phyloP scores from a whole-genome alignment of 345 rosid genomes.

The Corymbia maculata region DNA sequence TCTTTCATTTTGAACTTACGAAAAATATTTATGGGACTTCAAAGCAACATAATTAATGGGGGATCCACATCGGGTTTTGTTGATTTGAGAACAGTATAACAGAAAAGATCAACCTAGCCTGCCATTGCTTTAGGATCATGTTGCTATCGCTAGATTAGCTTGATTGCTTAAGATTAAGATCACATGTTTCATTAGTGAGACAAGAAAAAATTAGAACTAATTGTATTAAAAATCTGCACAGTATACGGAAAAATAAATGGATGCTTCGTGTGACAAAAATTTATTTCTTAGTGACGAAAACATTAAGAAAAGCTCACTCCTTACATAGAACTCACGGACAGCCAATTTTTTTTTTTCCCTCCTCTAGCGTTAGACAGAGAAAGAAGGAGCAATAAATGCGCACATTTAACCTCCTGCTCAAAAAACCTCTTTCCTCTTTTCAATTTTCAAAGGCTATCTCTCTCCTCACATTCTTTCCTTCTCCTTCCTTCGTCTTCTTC shows the following conservation, averaged over 20 bases:
- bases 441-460: no score
- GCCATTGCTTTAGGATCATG: neutral
- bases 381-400: no score
- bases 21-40: neutral
- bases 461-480: no score
- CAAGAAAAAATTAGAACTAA: neutral
- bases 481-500: no score
- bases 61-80: neutral
- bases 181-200: neutral
- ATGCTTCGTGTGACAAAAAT: neutral
- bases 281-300: neutral
- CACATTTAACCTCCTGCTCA: no score
- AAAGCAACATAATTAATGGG: neutral
- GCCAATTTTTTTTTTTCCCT: no score
- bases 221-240: neutral
- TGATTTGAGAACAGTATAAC: neutral
- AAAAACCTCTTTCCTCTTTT: no score
- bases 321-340: no score
- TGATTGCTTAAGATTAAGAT: neutral
- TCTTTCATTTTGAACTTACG: neutral
- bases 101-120: neutral
- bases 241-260: neutral
- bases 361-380: no score
- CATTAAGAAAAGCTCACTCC: neutral
- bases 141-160: neutral